Evolutionary conservation across 768 basidiomycete species (phyloP), one percentile per base, ranked within the genome.

Genomic region (Boletus reticulatus): DNA sequence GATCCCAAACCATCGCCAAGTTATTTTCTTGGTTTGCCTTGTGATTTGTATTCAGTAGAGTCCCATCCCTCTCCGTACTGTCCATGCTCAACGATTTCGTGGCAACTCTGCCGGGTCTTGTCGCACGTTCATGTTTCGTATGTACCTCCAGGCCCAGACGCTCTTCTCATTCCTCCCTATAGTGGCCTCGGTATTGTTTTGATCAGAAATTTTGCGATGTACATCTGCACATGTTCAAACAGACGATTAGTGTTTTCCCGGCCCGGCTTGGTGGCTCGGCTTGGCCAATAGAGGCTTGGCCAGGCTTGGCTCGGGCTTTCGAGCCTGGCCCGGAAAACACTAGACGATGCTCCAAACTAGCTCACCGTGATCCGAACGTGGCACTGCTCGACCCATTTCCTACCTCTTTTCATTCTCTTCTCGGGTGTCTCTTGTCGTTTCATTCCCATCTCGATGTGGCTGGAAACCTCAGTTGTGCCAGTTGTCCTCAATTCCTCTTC

Each of bases 191-290:
- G 52, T 50, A 58, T 53, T n/a, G 42, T 62, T 44, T 63, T 41
- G 14, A 27, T 45, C 27, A 43, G 50, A 63, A 63, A 62, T 27
- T 45, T 41, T 13, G 42, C 50, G 38, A 59, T 14, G 51, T 49
- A 62, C 46, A 45, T 31, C 38, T 46, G 29, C 49, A 11, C 50
- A 62, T 22, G 22, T 50, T 56, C 61, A 58, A 62, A 47, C 50
- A 47, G 43, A 59, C 57, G 37, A 46, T 50, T n/a, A n/a, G n/a
- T n/a, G n/a, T n/a, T n/a, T n/a, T n/a, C n/a, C n/a, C n/a, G n/a
- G n/a, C n/a, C n/a, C n/a, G n/a, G n/a, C n/a, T n/a, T n/a, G n/a
- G n/a, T n/a, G n/a, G n/a, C n/a, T n/a, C n/a, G n/a, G n/a, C n/a
- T n/a, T n/a, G n/a, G n/a, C n/a, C n/a, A n/a, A n/a, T n/a, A n/a